These are phyloP conservation scores for Penicillium egyptiacum DNA, from an alignment of 495 filamentous ascomycete species.

Conservation along the genomic window DNA sequence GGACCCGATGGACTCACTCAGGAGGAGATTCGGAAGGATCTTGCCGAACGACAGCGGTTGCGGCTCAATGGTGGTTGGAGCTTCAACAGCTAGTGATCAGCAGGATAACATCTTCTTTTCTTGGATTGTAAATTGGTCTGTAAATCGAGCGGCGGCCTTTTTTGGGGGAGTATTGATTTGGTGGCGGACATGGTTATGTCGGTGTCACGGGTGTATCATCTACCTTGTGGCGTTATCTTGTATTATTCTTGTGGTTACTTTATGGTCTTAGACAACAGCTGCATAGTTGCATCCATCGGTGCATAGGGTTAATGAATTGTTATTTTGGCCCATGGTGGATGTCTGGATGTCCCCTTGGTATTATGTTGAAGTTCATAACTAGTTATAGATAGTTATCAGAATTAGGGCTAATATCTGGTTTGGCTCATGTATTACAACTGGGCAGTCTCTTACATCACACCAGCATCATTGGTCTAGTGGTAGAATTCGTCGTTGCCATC, in stretches of 20 bases:
- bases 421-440: neutral
- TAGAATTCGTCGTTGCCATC: slow-evolving; percentile 62
- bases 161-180: slow-evolving; percentile 5
- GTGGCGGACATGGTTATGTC: slow-evolving; percentile 1
- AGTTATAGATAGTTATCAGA: neutral
- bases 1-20: slow-evolving; percentile 84
- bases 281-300: slow-evolving; percentile 24
- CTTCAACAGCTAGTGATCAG: slow-evolving; percentile 39
- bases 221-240: slow-evolving; percentile 18
- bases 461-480: slow-evolving; percentile 59
- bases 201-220: slow-evolving; percentile 15
- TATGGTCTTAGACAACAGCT: slow-evolving; percentile 19
- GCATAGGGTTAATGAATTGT: slow-evolving; percentile 21
- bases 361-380: neutral
- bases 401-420: neutral
- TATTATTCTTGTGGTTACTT: slow-evolving; percentile 15
- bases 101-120: neutral
- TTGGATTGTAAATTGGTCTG: slow-evolving; percentile 8
- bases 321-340: neutral
- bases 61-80: slow-evolving; percentile 84
- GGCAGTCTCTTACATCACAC: neutral
- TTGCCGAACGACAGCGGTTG: slow-evolving; percentile 76
- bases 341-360: neutral
- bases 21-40: slow-evolving; percentile 79
- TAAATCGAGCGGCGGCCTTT: slow-evolving; percentile 14